A percentile compares a stretch with the other conserved stretches of the same genome.
Conservation (phyloP, 441 rosid species). For the Populus hybrid region DNA sequence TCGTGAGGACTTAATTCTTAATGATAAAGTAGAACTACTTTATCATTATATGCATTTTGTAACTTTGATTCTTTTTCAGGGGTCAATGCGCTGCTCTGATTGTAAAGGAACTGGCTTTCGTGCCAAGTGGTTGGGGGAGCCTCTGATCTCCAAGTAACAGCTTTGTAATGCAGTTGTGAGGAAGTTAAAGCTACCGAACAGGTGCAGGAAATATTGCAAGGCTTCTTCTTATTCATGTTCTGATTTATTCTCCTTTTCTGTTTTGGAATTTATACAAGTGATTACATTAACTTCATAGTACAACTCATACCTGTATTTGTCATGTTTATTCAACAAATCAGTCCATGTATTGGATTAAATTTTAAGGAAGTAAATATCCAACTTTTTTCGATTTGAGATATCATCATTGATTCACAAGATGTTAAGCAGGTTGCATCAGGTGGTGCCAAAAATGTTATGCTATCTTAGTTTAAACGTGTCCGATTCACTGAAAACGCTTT, state of each 20-base stretch:
- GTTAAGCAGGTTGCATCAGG: not conserved
- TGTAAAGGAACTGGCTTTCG: slow-evolving; percentile 97
- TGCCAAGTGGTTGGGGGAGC: slow-evolving; percentile 89
- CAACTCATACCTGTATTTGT: not conserved
- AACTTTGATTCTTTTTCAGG: slow-evolving; percentile 34
- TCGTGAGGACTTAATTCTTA: not conserved
- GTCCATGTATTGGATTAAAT: not conserved
- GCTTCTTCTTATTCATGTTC: not conserved
- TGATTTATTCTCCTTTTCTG: slow-evolving; percentile 5
- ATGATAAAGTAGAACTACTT: not conserved
- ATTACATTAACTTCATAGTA: not conserved
- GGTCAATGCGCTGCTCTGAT: slow-evolving; percentile 58
- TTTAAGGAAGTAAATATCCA: not conserved
- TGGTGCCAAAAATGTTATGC: not conserved
- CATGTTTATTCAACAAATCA: not conserved
- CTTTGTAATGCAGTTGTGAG: not conserved
- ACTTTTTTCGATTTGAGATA: not conserved
- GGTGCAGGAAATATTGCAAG: not conserved
- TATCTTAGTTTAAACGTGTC: not conserved
- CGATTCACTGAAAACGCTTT: not conserved
- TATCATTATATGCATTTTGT: not conserved
- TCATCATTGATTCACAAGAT: not conserved
- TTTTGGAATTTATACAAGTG: slow-evolving; percentile 8
- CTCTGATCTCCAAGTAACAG: slow-evolving; percentile 48
- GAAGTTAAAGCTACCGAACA: not conserved